Evolutionary conservation across 192 early-diverging fungal species (phyloP).

Genomic region (Entomortierella beljakovae): DNA sequence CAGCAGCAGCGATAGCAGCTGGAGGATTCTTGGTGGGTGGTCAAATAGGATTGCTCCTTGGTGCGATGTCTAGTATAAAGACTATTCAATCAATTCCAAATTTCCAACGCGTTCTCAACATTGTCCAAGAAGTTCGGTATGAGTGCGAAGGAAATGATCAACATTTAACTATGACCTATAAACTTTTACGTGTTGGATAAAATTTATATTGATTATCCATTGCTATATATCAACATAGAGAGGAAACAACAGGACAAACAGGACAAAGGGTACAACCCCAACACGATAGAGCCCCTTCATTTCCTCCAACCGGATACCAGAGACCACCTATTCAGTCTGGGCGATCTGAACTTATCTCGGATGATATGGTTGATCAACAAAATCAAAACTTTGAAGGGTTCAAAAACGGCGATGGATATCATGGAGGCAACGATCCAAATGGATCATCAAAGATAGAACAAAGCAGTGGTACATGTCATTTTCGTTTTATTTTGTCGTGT

Average conservation of each 20-base stretch:
- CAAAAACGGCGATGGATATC: constrained; percentile 35
- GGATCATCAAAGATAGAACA: neutral
- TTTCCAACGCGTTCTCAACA: constrained; percentile 36
- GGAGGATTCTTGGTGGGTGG: constrained; percentile 39
- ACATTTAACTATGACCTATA: neutral
- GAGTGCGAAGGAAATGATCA: neutral
- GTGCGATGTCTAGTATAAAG: constrained; percentile 36
- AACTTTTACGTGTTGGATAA: too few species aligned
- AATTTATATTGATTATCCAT: neutral
- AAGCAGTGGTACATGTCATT: constrained; percentile 11
- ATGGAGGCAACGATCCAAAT: constrained; percentile 35
- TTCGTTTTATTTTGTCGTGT: too few species aligned
- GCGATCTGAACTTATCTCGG: constrained; percentile 37
- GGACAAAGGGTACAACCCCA: constrained; percentile 8
- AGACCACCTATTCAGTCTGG: constrained; percentile 21
- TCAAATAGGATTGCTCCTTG: constrained; percentile 34
- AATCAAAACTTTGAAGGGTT: constrained; percentile 14
- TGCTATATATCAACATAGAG: constrained; percentile 5
- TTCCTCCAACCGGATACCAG: constrained; percentile 28
- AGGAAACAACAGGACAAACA: constrained; percentile 2
- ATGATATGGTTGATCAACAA: constrained; percentile 29
- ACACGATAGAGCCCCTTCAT: constrained; percentile 22
- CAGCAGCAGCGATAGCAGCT: constrained; percentile 12
- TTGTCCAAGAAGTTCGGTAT: constrained; percentile 50
- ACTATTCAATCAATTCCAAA: constrained; percentile 53